Evolutionary conservation across 441 rosid genomes (phyloP), one percentile per base, ranked within the genome.

Genomic region (Brassica hybrid): DNA sequence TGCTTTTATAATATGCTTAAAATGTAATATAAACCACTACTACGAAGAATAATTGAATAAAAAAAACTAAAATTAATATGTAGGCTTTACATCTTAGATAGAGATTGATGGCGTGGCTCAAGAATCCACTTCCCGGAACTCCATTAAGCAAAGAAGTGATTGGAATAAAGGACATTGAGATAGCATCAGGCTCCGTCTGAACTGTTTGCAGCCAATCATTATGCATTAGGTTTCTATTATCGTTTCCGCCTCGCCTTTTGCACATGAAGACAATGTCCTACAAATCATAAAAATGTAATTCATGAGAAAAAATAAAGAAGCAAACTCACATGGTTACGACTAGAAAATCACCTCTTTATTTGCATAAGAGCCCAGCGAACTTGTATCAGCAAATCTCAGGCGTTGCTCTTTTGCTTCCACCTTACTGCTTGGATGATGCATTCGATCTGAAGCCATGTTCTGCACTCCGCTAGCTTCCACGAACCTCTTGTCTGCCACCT

Each of bases 71-170:
- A 71, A 38, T 14, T 25, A 34, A 54, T 21, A 38, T 61, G 57
- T 34, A 70, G 71, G 77, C 97, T 94, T 19, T 83, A 96, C 99
- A 94, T 85, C 97, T 81, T 75, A 96, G 81, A 77, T 96, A 96
- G 25, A 96, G 93, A 87, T 96, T 90, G 80, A 94, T 94, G 77
- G 99, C 98, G 82, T 96, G 98, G 87, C 91, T 91, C 84, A 94
- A 83, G 86, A 92, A 94, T 72, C 98, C 98, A 79, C 94, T 88
- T 76, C 97, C 97, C 4, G 96, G 94, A 4, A 92, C 92, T 79
- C 98, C 99, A 81, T 86, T 92, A 79, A 96, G 85, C 67, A 96
- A 82, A 48, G 99, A 96, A 54, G 99, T 92, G 56, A 96, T 88
- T 12, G 99, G 99, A 60, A 94, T 86, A 66, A 92, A 92, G 52